Evolutionary conservation across 1,139 yeast species (phyloP).

Genomic region (Suhomyces bolitotheri): DNA sequence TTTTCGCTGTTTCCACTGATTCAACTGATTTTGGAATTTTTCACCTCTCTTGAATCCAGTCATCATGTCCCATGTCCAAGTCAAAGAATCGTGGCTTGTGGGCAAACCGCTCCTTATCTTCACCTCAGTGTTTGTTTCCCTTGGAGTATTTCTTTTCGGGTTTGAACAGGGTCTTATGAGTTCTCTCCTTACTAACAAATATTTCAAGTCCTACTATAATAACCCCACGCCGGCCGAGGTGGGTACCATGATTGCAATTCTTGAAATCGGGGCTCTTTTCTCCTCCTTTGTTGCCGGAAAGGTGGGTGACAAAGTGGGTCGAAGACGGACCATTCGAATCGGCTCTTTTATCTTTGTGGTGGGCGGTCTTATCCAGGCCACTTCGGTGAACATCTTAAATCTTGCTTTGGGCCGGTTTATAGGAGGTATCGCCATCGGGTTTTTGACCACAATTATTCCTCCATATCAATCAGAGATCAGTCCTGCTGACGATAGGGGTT

Average conservation of each 20-base stretch:
- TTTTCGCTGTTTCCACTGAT: too few relatives aligned
- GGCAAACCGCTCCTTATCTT: conserved; percentile 55
- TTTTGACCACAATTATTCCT: conserved; percentile 92
- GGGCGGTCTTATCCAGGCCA: conserved; percentile 78
- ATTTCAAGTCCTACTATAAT: conserved; percentile 71
- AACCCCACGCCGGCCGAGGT: conserved; percentile 68
- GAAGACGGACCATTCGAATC: conserved; percentile 75
- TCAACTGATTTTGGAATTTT: too few relatives aligned
- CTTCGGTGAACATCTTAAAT: conserved; percentile 46
- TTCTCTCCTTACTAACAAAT: conserved; percentile 62
- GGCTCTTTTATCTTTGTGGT: conserved; percentile 80
- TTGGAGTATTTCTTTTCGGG: conserved; percentile 61
- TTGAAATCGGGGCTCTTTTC: conserved; percentile 81
- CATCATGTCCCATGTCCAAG: conserved; percentile 31
- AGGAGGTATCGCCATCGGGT: conserved; percentile 87
- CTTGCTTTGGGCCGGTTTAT: conserved; percentile 75
- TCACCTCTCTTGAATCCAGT: too few relatives aligned
- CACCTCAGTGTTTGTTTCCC: conserved; percentile 59
- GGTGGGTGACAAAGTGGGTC: conserved; percentile 77
- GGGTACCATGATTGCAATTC: conserved; percentile 81
- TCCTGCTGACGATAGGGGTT: conserved; percentile 86
- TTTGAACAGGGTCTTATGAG: conserved; percentile 66
- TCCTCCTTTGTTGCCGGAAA: conserved; percentile 77
- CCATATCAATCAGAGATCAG: conserved; percentile 90
- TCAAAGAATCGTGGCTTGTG: conserved; percentile 47